Conservation (phyloP, 164 flowering plant species). For the Piper betle region DNA sequence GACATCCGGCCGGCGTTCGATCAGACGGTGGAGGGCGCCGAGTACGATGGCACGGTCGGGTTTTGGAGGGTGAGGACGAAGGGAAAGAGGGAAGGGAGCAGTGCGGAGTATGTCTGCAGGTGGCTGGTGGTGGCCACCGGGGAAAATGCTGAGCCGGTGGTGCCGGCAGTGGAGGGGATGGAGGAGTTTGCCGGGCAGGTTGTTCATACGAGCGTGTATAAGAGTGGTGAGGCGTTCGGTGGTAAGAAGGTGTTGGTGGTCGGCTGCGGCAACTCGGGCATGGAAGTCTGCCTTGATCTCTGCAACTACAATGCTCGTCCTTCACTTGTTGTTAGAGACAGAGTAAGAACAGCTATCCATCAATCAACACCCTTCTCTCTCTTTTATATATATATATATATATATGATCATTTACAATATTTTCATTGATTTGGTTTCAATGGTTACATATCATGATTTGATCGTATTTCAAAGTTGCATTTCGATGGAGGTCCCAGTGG, state of each 20-base stretch:
- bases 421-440: no score
- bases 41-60: background rate
- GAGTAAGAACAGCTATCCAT: conserved; percentile 28
- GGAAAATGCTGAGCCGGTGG: background rate
- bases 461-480: no score
- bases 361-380: background rate
- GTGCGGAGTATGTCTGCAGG: background rate
- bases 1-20: conserved; percentile 27
- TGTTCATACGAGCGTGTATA: background rate
- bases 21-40: conserved; percentile 18
- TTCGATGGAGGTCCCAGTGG: no score
- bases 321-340: conserved; percentile 62
- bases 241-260: background rate
- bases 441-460: no score
- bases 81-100: background rate
- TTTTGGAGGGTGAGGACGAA: background rate
- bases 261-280: background rate
- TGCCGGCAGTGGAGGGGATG: background rate
- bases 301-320: conserved; percentile 64
- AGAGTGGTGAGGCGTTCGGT: background rate
- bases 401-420: no score
- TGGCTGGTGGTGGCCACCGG: background rate
- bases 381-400: background rate
- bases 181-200: background rate
- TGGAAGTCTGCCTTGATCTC: background rate